Conservation (phyloP, 2,329 filamentous ascomycete genomes). For the Ophiostoma sp. region DNA sequence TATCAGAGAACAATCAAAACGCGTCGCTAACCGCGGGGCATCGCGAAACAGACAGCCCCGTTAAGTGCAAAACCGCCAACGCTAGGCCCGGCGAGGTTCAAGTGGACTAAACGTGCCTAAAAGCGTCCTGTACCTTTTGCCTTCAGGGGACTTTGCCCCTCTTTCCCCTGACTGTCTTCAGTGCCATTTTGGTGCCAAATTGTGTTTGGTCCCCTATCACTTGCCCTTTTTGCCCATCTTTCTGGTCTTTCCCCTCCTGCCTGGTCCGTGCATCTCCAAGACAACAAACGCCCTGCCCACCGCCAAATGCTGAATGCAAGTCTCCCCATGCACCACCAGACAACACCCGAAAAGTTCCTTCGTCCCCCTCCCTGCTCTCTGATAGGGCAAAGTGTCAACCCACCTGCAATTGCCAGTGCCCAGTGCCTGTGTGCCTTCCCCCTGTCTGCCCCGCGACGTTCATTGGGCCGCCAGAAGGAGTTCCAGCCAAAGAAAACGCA, state of each 20-base stretch:
- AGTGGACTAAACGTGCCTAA: background rate
- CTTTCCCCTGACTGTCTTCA: background rate
- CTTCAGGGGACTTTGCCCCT: background rate
- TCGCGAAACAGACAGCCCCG: background rate
- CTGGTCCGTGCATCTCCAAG: slow-evolving; percentile 34
- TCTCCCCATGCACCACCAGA: slow-evolving; percentile 28
- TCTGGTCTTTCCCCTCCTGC: background rate
- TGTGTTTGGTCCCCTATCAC: background rate
- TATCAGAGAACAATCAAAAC: background rate
- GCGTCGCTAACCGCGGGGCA: slow-evolving; percentile 1
- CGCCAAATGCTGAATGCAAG: slow-evolving; percentile 9
- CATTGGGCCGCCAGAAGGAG: slow-evolving; percentile 10
- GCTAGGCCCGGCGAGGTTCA: background rate
- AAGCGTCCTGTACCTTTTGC: background rate
- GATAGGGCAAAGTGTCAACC: slow-evolving; percentile 21
- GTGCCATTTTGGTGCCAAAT: background rate
- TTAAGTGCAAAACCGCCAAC: slow-evolving; percentile 3
- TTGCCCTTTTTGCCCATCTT: background rate
- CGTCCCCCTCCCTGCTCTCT: background rate
- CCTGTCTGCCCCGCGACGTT: slow-evolving; percentile 19
- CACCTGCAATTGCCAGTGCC: background rate
- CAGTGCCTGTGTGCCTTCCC: slow-evolving; percentile 12
- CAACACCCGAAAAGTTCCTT: slow-evolving; percentile 27
- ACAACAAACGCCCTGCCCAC: slow-evolving; percentile 26
- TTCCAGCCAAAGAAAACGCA: slow-evolving; percentile 18